Evolutionary conservation across 352 stramenopile species (phyloP).

Genomic region (Phytophthora boehmeriae): DNA sequence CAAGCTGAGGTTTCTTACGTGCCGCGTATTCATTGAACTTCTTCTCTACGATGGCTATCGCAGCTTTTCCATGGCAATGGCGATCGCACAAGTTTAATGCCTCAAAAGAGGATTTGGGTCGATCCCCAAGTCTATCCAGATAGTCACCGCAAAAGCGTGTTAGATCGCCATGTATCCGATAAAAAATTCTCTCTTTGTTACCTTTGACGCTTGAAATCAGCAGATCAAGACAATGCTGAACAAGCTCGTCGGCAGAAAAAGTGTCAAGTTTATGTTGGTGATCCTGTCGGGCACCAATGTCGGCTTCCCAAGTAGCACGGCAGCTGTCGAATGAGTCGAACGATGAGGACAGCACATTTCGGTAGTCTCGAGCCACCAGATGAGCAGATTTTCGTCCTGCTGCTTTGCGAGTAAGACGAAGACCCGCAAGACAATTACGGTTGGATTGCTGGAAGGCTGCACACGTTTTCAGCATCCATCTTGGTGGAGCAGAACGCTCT

Average conservation of each 20-base stretch:
- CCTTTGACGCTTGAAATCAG: slow-evolving; percentile 67
- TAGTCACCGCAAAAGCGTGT: neutral
- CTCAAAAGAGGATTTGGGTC: slow-evolving; percentile 71
- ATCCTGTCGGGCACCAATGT: slow-evolving; percentile 30
- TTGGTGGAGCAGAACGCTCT: slow-evolving; percentile 39
- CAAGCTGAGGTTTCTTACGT: slow-evolving; percentile 19
- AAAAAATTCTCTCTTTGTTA: slow-evolving; percentile 5
- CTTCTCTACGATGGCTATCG: slow-evolving; percentile 42
- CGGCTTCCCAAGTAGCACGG: slow-evolving; percentile 51
- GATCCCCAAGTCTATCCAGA: slow-evolving; percentile 66
- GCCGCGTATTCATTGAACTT: slow-evolving; percentile 62
- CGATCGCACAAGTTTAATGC: slow-evolving; percentile 67
- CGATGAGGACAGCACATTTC: slow-evolving; percentile 28
- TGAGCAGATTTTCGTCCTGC: slow-evolving; percentile 48
- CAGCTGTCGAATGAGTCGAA: slow-evolving; percentile 57
- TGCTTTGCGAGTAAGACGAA: slow-evolving; percentile 42
- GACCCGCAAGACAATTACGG: slow-evolving; percentile 43
- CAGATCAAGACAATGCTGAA: slow-evolving; percentile 57
- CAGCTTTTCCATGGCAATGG: slow-evolving; percentile 50
- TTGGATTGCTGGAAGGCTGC: slow-evolving; percentile 61
- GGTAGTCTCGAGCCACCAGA: slow-evolving; percentile 58
- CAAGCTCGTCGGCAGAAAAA: slow-evolving; percentile 47
- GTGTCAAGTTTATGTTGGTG: slow-evolving; percentile 31
- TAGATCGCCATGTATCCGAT: neutral
- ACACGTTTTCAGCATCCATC: slow-evolving; percentile 70